These are phyloP conservation scores for Ramaria rubella DNA, from an alignment of 768 basidiomycete species.

Conservation along the genomic window DNA sequence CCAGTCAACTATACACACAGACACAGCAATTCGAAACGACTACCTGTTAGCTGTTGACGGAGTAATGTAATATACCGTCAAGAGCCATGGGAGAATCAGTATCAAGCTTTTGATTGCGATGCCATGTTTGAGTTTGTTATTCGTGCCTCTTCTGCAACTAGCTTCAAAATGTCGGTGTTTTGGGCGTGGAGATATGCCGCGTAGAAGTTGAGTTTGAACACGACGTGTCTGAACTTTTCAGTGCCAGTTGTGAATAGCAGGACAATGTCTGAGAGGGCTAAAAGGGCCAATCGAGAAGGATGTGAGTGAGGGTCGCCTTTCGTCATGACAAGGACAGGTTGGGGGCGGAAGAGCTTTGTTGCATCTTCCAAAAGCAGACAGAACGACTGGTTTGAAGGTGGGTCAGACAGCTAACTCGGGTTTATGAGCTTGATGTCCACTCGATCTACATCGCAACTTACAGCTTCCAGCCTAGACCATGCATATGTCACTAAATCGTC, in stretches of 20 bases:
- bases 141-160: constrained; percentile 36
- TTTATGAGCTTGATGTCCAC: neutral
- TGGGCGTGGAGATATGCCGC: constrained; percentile 51
- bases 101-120: neutral
- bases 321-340: constrained; percentile 24
- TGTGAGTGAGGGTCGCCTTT: constrained; percentile 10
- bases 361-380: constrained; percentile 52
- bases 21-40: no score
- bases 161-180: constrained; percentile 36
- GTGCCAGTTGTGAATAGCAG: constrained; percentile 31
- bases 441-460: constrained; percentile 24
- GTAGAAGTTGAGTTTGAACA: constrained; percentile 65
- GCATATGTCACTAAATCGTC: constrained; percentile 51
- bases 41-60: no score
- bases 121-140: neutral
- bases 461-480: constrained; percentile 58
- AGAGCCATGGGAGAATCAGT: neutral
- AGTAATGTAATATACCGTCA: no score
- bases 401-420: constrained; percentile 3
- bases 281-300: constrained; percentile 23
- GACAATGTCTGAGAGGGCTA: constrained; percentile 51
- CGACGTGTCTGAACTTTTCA: constrained; percentile 30
- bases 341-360: constrained; percentile 45
- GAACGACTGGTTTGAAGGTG: constrained; percentile 24
- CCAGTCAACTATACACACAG: no score